These are phyloP conservation scores for Daldinia vernicosa DNA, from an alignment of 495 filamentous ascomycete genomes.

Conservation along the genomic window DNA sequence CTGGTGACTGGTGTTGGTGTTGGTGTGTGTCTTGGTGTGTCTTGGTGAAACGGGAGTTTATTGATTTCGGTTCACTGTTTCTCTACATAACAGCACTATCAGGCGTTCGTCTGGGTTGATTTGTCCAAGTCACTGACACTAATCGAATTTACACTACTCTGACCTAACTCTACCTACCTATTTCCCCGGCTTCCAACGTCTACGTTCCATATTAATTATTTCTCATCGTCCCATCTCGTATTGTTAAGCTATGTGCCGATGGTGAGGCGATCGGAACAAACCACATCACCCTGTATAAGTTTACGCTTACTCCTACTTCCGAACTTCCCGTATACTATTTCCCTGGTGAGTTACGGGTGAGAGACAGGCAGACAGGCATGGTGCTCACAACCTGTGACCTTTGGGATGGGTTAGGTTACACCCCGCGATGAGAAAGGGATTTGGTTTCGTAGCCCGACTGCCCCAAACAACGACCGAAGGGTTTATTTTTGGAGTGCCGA, in stretches of 20 bases:
- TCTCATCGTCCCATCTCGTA: background rate
- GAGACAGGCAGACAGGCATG: background rate
- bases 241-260: background rate
- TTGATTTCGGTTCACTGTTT: conserved; percentile 24
- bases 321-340: background rate
- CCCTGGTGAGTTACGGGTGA: conserved; percentile 7
- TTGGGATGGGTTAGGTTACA: conserved; percentile 24
- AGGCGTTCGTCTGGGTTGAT: conserved; percentile 26
- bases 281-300: background rate
- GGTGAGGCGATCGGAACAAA: background rate
- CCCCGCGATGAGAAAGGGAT: conserved; percentile 7
- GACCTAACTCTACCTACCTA: conserved; percentile 2
- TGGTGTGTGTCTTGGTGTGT: conserved; percentile 20
- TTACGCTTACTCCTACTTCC: conserved; percentile 1
- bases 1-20: conserved; percentile 31
- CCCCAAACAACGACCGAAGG: conserved; percentile 20
- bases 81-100: conserved; percentile 33
- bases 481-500: conserved; percentile 36
- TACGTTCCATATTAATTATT: background rate
- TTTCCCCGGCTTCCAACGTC: background rate
- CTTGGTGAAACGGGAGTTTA: conserved; percentile 22
- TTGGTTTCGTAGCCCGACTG: conserved; percentile 6
- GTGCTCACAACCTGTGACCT: conserved; percentile 3
- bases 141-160: conserved; percentile 30
- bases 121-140: conserved; percentile 20